Evolutionary conservation across 139 green algal species (phyloP).

Genomic region (Chlorella sp.): DNA sequence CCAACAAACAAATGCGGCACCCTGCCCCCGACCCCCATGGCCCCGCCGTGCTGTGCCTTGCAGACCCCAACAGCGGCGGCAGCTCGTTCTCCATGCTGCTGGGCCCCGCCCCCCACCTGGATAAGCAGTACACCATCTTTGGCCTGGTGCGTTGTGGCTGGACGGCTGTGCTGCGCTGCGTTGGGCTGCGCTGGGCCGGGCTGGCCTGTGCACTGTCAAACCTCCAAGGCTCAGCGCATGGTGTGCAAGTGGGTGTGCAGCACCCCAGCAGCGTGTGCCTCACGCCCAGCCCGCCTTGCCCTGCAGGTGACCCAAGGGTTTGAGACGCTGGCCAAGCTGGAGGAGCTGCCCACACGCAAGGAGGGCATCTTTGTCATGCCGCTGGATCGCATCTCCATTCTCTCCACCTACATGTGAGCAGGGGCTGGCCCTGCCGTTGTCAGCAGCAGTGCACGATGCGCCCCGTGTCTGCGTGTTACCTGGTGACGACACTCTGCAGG

Average conservation of each 20-base stretch:
- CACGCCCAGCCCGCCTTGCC: no score
- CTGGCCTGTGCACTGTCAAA: no score
- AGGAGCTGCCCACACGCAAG: conserved; percentile 39
- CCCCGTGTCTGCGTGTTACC: no score
- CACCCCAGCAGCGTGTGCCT: no score
- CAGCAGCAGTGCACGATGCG: not conserved
- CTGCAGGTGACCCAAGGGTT: conserved; percentile 77
- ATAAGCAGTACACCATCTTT: conserved; percentile 62
- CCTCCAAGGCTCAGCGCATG: no score
- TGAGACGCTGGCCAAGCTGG: conserved; percentile 78
- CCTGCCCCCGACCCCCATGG: no score
- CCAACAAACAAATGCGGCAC: no score
- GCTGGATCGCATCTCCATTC: conserved; percentile 79
- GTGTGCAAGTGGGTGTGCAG: no score
- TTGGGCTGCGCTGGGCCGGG: not conserved
- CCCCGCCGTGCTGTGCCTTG: not conserved
- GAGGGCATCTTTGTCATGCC: conserved; percentile 90
- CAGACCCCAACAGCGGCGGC: conserved; percentile 83
- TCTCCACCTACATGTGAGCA: conserved; percentile 67
- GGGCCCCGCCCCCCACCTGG: conserved; percentile 82
- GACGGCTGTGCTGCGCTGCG: not conserved
- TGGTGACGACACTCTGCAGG: no score
- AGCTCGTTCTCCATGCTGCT: conserved; percentile 91
- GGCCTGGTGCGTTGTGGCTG: not conserved
- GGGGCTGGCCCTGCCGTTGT: no score